Evolutionary conservation across 345 rosid species (phyloP), one percentile per base, ranked within the genome.

Genomic region (Carallia brachiata): DNA sequence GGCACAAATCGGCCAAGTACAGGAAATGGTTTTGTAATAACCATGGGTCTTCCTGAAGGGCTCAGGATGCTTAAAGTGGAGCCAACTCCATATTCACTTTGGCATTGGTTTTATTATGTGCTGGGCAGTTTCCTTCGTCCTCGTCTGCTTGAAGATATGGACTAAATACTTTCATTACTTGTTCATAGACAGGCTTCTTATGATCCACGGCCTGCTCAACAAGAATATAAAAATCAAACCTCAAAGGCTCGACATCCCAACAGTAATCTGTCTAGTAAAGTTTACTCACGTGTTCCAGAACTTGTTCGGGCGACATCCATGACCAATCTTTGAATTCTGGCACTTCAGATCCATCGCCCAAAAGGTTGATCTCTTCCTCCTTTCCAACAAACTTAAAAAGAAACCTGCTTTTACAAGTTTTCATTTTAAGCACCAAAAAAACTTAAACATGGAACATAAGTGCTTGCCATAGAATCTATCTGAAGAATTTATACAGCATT

Each of bases 321-420:
- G 86, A 78, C 93, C 93, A 88, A 57, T 82, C 82, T 61, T 83
- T 82, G 65, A 86, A 90, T 84, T 90, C 93, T 37, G 93, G 93
- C 55, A 79, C 78, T 63, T 85, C 91, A 4, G 88, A 80, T 36
- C 93, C 96, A 44, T 88, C 93, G 6, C 91, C 96, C 36, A 83
- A 71, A 48, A 90, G 91, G 68, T 88, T 85, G 70, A 90, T 90
- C 81, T 90, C 96, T 65, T 85, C 90, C 73, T 85, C 97, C 55
- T 80, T 77, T 36, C 97, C 94, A 2, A 88, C 86, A 73, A 88
- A 88, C 78, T 84, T 85, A 32, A 87, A 87, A 37, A 90, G 91
- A 76, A 88, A 90, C 96, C 96, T 90, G 78, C 17, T 13, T 44
- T 12, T 44, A 12, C 17, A 12, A 44, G 4, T 44, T 44, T 44